Evolutionary conservation across 2,329 filamentous ascomycete species (phyloP).

Genomic region (Lachnellula arida): DNA sequence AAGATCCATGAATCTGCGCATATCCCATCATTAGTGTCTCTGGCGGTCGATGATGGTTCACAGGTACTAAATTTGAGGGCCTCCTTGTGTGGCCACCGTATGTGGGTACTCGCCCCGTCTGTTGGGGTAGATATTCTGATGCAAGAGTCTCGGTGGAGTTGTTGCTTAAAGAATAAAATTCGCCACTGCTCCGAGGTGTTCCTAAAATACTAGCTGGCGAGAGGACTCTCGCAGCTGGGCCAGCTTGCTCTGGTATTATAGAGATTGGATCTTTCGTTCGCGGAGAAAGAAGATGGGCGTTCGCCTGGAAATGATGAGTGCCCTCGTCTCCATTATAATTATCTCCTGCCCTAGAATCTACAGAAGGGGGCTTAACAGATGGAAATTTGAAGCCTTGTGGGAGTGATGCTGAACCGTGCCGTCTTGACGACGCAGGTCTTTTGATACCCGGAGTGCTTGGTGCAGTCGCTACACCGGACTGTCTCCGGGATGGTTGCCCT

Average conservation of each 20-base stretch:
- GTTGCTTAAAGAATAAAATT: conserved; percentile 94
- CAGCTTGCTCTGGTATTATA: conserved; percentile 51
- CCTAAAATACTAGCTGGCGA: conserved; percentile 71
- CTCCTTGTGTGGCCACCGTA: conserved; percentile 38
- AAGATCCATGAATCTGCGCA: conserved; percentile 87
- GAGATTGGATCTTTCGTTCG: conserved; percentile 35
- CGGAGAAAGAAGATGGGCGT: conserved; percentile 24
- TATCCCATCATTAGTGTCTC: conserved; percentile 98
- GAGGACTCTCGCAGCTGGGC: conserved; percentile 61
- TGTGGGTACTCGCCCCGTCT: conserved; percentile 38
- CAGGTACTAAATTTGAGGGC: conserved; percentile 39
- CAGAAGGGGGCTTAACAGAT: conserved; percentile 34
- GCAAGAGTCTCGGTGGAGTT: conserved; percentile 89
- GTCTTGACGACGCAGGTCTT: conserved; percentile 33
- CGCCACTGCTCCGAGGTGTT: conserved; percentile 85
- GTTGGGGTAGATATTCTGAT: conserved; percentile 74
- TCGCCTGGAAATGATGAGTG: conserved; percentile 11
- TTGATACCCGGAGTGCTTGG: conserved; percentile 38
- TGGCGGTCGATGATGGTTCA: conserved; percentile 47
- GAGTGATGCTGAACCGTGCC: conserved; percentile 22
- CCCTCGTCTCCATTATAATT: conserved; percentile 4
- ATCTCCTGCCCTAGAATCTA: conserved; percentile 11
- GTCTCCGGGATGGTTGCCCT: conserved; percentile 17
- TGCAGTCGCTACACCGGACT: conserved; percentile 30
- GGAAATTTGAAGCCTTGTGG: conserved; percentile 55